Percentiles rank a stretch among this genome's conserved stretches.
phyloP scores from a whole-genome alignment of 106 monocot genomes.

The Narthecium ossifragum region DNA sequence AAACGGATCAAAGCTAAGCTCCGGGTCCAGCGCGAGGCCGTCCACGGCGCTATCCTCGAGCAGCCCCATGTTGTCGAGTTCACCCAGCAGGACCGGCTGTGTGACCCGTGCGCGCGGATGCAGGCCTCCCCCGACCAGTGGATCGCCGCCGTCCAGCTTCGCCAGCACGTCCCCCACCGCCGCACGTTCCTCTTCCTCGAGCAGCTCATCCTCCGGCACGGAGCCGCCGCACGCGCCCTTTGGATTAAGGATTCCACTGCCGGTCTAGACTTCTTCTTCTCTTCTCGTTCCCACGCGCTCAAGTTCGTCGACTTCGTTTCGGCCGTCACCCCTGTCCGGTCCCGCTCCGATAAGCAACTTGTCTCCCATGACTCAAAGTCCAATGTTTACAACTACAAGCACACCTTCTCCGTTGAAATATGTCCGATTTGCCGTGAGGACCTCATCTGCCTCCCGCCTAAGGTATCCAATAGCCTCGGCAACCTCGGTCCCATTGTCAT shows the following conservation, averaged over 20 bases:
- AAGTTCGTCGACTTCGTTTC: slow-evolving; percentile 48
- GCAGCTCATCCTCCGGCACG: slow-evolving; percentile 79
- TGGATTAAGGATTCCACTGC: slow-evolving; percentile 56
- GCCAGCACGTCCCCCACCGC: slow-evolving; percentile 84
- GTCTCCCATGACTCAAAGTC: slow-evolving; percentile 34
- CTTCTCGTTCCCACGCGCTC: slow-evolving; percentile 40
- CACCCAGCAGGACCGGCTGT: slow-evolving; percentile 67
- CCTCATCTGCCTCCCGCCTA: slow-evolving; percentile 32
- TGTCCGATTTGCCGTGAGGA: slow-evolving; percentile 44
- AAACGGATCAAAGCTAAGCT: slow-evolving; percentile 72
- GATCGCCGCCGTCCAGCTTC: slow-evolving; percentile 82
- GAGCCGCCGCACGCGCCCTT: slow-evolving; percentile 60
- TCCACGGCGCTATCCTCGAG: slow-evolving; percentile 59
- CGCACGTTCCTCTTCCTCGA: slow-evolving; percentile 86
- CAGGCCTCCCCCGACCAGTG: slow-evolving; percentile 91
- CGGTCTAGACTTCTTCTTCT: slow-evolving; percentile 83
- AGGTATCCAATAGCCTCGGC: slow-evolving; percentile 21
- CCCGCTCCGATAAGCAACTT: slow-evolving; percentile 28
- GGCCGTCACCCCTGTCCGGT: slow-evolving; percentile 18
- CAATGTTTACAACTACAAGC: slow-evolving; percentile 49
- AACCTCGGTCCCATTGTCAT: slow-evolving; percentile 35
- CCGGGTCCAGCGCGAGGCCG: slow-evolving; percentile 64
- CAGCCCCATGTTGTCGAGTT: slow-evolving; percentile 74
- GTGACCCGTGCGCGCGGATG: slow-evolving; percentile 56
- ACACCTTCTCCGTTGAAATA: slow-evolving; percentile 47